Evolutionary conservation across 2,329 filamentous ascomycete genomes (phyloP), one percentile per base, ranked within the genome.

Genomic region (Colletotrichum australisinense): DNA sequence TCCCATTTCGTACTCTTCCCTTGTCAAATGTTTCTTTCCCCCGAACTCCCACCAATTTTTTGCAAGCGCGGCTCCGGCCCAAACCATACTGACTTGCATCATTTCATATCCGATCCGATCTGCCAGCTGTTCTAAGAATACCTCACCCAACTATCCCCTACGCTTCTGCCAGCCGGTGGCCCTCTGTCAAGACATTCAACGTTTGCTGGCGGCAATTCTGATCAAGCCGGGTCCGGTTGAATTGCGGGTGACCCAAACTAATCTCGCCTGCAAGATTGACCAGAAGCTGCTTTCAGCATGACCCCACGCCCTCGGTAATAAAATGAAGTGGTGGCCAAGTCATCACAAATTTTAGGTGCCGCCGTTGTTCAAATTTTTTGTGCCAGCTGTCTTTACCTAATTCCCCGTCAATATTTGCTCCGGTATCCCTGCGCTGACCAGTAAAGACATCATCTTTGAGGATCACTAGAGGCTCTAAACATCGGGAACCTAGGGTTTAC

Each of bases 81-180:
- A 73, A 69, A 69, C 42, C 57, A 69, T 74, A 53, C 63, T 62
- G 49, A 59, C 64, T 72, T 74, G 73, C 69, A 74, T 63, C 64
- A 65, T 69, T 68, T 74, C 73, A 69, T 73, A 73, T 74, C 73
- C 73, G 73, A 74, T 74, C 73, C 64, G 69, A 74, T 74, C 73
- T 74, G 64, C 69, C 73, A 69, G 64, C 64, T 66, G 49, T 73
- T 74, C 73, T 73, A 73, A 74, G 69, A 74, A 74, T 74, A 74
- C 46, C 16, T 55, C 26, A 24, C 46, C 32, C 58, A 63, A 62
- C 63, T 24, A 22, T 30, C 46, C 22, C 46, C 53, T 14, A 62
- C 56, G 35, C 71, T 68, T 35, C 30, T 57, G 62, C 71, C 71
- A 73, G 46, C 70, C 52, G 63, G 38, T 49, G 55, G 32, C 64